phyloP scores from a whole-genome alignment of 441 rosid species.

The Cnidoscolus chayamansa region DNA sequence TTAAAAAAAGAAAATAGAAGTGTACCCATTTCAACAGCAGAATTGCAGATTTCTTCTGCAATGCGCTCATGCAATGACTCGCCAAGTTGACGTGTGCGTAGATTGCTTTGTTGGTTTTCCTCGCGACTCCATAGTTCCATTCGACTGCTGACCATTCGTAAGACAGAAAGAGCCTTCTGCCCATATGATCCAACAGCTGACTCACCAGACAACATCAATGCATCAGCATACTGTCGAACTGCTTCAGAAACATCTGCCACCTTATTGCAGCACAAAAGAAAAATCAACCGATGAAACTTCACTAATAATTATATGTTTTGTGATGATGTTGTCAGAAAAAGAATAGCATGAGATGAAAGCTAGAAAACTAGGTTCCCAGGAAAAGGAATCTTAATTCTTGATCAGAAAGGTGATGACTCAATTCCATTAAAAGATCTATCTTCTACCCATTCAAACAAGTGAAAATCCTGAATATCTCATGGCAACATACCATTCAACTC shows the following conservation, averaged over 20 bases:
- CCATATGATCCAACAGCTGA: conserved; percentile 60
- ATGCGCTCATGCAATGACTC: conserved; percentile 48
- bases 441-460: not conserved
- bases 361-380: not conserved
- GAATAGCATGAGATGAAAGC: not conserved
- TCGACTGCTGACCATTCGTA: conserved; percentile 52
- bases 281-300: not conserved
- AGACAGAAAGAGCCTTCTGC: conserved; percentile 59
- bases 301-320: not conserved
- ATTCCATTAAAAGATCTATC: not conserved
- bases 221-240: conserved; percentile 66
- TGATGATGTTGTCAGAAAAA: no score
- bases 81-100: conserved; percentile 37
- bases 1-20: not conserved
- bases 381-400: not conserved
- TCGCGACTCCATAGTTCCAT: conserved; percentile 67
- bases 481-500: not conserved
- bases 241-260: conserved; percentile 79
- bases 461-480: not conserved
- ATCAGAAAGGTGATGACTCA: not conserved
- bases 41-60: conserved; percentile 65
- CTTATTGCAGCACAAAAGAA: conserved; percentile 31
- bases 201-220: conserved; percentile 68
- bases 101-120: conserved; percentile 37
- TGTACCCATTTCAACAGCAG: conserved; percentile 63